Conservation (phyloP, 2,329 filamentous ascomycete genomes). For the Penicillium brasilianum region DNA sequence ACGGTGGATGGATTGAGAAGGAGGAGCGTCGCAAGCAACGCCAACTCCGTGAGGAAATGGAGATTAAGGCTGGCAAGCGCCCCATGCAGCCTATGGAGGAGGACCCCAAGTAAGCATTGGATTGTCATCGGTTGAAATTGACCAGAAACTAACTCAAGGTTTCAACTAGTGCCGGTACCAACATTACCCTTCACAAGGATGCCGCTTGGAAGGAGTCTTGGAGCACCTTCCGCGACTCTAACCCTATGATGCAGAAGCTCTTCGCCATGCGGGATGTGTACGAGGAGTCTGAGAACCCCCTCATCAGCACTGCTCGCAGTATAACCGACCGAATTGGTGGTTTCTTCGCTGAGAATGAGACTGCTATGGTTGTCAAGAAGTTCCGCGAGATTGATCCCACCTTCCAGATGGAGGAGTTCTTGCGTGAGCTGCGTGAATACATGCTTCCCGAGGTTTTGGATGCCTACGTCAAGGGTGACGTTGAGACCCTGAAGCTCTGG, state of each 20-base stretch:
- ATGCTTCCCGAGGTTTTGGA: constrained; percentile 97
- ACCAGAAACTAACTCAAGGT: constrained; percentile 36
- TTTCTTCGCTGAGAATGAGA: constrained; percentile 99
- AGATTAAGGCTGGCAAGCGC: constrained; percentile 56
- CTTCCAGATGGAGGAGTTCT: constrained; percentile 94
- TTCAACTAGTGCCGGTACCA: constrained; percentile 78
- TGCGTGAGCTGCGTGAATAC: constrained; percentile 95
- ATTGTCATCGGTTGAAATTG: constrained; percentile 20
- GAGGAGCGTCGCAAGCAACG: constrained; percentile 85
- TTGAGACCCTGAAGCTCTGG: constrained; percentile 90
- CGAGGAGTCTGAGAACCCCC: constrained; percentile 95
- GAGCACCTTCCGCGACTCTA: constrained; percentile 91
- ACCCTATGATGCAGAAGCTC: constrained; percentile 83
- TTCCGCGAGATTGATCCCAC: constrained; percentile 93
- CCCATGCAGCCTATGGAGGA: constrained; percentile 71
- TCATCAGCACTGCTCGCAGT: constrained; percentile 89
- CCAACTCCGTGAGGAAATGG: constrained; percentile 71
- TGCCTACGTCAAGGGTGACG: constrained; percentile 95
- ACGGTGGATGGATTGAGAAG: constrained; percentile 96
- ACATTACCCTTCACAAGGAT: constrained; percentile 94
- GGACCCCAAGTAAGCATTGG: constrained; percentile 76
- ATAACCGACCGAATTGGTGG: constrained; percentile 92
- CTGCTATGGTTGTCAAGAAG: constrained; percentile 95
- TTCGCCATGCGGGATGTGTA: constrained; percentile 87
- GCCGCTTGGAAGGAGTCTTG: constrained; percentile 98